Evolutionary conservation across 148 eudicot species (phyloP).

Genomic region (Arctostaphylos glauca): DNA sequence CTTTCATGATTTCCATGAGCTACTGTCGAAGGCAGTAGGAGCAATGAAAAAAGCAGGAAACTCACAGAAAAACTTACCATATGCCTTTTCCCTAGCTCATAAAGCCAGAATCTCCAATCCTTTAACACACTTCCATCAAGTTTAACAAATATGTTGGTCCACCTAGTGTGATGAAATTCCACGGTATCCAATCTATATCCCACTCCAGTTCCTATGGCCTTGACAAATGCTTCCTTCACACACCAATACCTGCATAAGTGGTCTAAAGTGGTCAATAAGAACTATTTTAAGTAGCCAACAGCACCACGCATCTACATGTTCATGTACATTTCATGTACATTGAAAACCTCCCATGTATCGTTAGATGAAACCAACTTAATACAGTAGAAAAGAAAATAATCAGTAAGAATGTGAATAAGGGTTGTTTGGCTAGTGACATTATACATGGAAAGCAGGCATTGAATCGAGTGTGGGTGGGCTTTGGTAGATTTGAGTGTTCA

Average conservation of each 20-base stretch:
- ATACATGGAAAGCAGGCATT: neutral
- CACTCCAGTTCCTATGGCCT: slow-evolving; percentile 74
- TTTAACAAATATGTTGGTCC: slow-evolving; percentile 52
- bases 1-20: neutral
- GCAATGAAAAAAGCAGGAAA: neutral
- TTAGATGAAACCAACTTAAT: neutral
- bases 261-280: neutral
- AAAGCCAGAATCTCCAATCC: slow-evolving; percentile 71
- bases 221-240: slow-evolving; percentile 83
- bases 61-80: slow-evolving; percentile 43
- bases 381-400: neutral
- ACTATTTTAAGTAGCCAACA: neutral
- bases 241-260: slow-evolving; percentile 70
- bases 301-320: neutral
- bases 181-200: slow-evolving; percentile 47
- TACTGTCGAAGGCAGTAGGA: neutral
- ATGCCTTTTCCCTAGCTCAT: slow-evolving; percentile 46
- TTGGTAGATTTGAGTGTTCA: neutral
- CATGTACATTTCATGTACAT: neutral
- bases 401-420: neutral
- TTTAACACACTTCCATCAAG: slow-evolving; percentile 42
- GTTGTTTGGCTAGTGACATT: neutral
- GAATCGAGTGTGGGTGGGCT: neutral
- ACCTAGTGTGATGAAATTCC: slow-evolving; percentile 58
- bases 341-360: neutral